These are phyloP conservation scores for Sphaerosporella brunnea DNA, from an alignment of 495 filamentous ascomycete species.

Conservation along the genomic window DNA sequence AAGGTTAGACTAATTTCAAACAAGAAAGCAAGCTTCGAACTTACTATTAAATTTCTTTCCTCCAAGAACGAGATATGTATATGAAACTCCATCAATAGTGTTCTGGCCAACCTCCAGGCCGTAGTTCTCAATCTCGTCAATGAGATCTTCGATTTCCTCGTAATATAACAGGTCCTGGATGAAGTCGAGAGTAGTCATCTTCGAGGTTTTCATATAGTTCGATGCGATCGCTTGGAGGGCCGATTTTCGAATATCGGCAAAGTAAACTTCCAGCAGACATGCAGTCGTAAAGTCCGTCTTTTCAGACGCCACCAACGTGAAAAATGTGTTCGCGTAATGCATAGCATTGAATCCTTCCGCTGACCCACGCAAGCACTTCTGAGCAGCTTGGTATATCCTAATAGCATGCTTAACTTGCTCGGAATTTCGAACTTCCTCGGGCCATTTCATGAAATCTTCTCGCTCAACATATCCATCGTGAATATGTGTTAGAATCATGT, in stretches of 20 bases:
- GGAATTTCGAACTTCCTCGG: constrained; percentile 36
- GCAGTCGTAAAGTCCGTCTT: constrained; percentile 76
- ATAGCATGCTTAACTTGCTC: constrained; percentile 45
- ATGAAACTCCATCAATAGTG: constrained; percentile 10
- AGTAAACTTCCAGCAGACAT: constrained; percentile 82
- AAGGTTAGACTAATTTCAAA: background rate
- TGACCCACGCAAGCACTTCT: background rate
- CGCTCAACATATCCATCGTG: constrained; percentile 58
- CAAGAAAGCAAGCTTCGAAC: background rate
- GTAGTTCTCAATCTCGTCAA: constrained; percentile 11
- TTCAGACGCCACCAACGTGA: constrained; percentile 49
- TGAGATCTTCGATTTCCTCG: constrained; percentile 16
- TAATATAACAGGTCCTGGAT: constrained; percentile 18
- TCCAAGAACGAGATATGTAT: background rate
- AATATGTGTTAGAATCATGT: constrained; percentile 71
- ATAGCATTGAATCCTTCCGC: constrained; percentile 32
- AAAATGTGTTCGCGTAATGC: constrained; percentile 53
- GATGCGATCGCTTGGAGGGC: constrained; percentile 52
- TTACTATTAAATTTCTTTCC: background rate
- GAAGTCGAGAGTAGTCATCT: constrained; percentile 32
- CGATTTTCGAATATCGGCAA: constrained; percentile 58
- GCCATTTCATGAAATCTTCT: constrained; percentile 51
- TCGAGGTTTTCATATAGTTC: constrained; percentile 41
- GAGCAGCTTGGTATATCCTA: constrained; percentile 41
- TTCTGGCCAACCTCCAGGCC: constrained; percentile 11